phyloP scores from a whole-genome alignment of 441 rosid species.

The Sinapis alba region DNA sequence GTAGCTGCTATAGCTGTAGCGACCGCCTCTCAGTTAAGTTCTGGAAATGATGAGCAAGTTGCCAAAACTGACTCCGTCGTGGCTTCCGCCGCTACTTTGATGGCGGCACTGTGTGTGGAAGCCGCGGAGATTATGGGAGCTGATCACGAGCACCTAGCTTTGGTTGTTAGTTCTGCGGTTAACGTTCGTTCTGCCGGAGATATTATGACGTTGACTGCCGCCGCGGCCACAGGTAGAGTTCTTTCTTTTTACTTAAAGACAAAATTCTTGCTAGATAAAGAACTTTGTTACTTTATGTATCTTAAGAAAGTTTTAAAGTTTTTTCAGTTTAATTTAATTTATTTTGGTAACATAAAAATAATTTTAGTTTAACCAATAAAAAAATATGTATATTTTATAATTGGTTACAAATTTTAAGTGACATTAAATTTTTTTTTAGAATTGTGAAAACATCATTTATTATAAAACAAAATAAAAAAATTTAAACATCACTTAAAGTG shows the following conservation, averaged over 20 bases:
- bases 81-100: constrained; percentile 84
- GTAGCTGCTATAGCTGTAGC: constrained; percentile 87
- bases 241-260: not conserved
- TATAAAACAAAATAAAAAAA: too few species aligned
- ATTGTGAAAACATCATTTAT: too few species aligned
- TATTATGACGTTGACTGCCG: constrained; percentile 84
- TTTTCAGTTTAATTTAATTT: too few species aligned
- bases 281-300: too few species aligned
- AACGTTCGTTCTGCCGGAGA: constrained; percentile 82
- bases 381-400: too few species aligned
- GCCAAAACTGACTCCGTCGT: constrained; percentile 79
- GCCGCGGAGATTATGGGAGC: constrained; percentile 87
- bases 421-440: too few species aligned
- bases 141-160: constrained; percentile 72
- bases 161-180: constrained; percentile 81
- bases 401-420: too few species aligned
- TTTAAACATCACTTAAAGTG: too few species aligned
- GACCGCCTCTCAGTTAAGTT: constrained; percentile 64
- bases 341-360: too few species aligned
- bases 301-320: too few species aligned
- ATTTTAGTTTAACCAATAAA: too few species aligned
- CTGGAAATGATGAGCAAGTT: constrained; percentile 72
- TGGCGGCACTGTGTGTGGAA: constrained; percentile 91
- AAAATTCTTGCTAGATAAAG: too few species aligned
- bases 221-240: constrained; percentile 79